A percentile compares a stretch with the other conserved stretches of the same genome.
Conservation (phyloP, 1,139 yeast species). For the Zygoascus hellenicus region DNA sequence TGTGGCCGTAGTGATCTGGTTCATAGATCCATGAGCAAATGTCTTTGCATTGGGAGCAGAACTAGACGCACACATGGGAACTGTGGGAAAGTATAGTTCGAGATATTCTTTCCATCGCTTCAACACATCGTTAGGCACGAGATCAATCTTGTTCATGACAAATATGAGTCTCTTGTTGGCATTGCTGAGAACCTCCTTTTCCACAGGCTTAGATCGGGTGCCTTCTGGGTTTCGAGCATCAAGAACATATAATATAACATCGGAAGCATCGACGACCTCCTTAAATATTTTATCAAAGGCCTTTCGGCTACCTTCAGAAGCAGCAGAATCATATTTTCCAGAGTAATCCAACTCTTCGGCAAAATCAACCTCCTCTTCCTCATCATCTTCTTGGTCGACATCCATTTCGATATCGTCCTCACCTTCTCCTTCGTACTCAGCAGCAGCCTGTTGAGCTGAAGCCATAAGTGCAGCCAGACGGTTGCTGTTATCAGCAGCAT, state of each 20-base stretch:
- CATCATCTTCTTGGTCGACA: slow-evolving; percentile 35
- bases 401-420: slow-evolving; percentile 27
- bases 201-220: slow-evolving; percentile 87
- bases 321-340: slow-evolving; percentile 44
- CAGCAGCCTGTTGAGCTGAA: slow-evolving; percentile 79
- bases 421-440: slow-evolving; percentile 53
- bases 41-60: slow-evolving; percentile 58
- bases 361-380: slow-evolving; percentile 37
- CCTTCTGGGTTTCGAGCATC: slow-evolving; percentile 98
- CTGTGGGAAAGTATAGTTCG: slow-evolving; percentile 80
- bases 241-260: slow-evolving; percentile 82
- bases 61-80: slow-evolving; percentile 60
- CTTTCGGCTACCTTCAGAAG: slow-evolving; percentile 53
- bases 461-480: slow-evolving; percentile 83
- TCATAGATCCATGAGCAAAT: slow-evolving; percentile 66
- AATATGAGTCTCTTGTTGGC: slow-evolving; percentile 80
- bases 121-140: slow-evolving; percentile 78
- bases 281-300: slow-evolving; percentile 64
- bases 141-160: slow-evolving; percentile 85
- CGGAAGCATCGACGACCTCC: slow-evolving; percentile 84
- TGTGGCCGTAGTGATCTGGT: slow-evolving; percentile 66
- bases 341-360: slow-evolving; percentile 31
- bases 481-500: slow-evolving; percentile 37
- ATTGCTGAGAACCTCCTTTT: slow-evolving; percentile 76
- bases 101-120: slow-evolving; percentile 80